A percentile compares a stretch with the other conserved stretches of the same genome.
These are phyloP conservation scores for Helminthosporium solani DNA, from an alignment of 2,329 filamentous ascomycete species.

Conservation along the genomic window DNA sequence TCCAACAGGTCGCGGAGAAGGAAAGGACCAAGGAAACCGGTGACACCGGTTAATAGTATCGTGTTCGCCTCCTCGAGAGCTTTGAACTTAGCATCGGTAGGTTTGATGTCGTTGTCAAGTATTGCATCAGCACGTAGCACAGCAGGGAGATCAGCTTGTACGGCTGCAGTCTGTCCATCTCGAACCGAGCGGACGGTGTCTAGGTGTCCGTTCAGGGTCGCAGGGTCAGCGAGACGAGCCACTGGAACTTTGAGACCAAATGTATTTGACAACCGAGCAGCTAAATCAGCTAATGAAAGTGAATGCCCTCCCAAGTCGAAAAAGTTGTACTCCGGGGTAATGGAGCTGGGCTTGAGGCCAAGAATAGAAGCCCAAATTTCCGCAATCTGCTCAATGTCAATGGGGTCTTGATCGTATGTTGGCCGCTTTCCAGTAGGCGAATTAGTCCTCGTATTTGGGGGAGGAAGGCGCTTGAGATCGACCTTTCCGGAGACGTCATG, in stretches of 20 bases:
- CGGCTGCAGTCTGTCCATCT: conserved; percentile 70
- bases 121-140: conserved; percentile 66
- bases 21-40: conserved; percentile 75
- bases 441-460: conserved; percentile 51
- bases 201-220: conserved; percentile 71
- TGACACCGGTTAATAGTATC: conserved; percentile 71
- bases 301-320: conserved; percentile 82
- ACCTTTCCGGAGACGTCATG: conserved; percentile 78
- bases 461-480: conserved; percentile 69
- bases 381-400: conserved; percentile 66
- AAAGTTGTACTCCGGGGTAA: conserved; percentile 72
- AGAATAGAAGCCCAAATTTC: conserved; percentile 72
- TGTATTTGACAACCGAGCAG: conserved; percentile 65
- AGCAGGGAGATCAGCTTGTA: conserved; percentile 73
- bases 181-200: conserved; percentile 69
- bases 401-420: conserved; percentile 61
- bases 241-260: conserved; percentile 75
- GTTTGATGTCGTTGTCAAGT: conserved; percentile 69
- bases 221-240: conserved; percentile 67
- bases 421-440: conserved; percentile 48
- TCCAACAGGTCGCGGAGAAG: conserved; percentile 68
- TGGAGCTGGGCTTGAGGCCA: conserved; percentile 60
- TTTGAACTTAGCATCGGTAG: conserved; percentile 54
- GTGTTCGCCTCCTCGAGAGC: conserved; percentile 66
- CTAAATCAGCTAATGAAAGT: conserved; percentile 72